Percentiles rank a stretch among this genome's conserved stretches.
These are phyloP conservation scores for Boletus reticulatus DNA, from an alignment of 768 basidiomycete genomes.

Conservation along the genomic window DNA sequence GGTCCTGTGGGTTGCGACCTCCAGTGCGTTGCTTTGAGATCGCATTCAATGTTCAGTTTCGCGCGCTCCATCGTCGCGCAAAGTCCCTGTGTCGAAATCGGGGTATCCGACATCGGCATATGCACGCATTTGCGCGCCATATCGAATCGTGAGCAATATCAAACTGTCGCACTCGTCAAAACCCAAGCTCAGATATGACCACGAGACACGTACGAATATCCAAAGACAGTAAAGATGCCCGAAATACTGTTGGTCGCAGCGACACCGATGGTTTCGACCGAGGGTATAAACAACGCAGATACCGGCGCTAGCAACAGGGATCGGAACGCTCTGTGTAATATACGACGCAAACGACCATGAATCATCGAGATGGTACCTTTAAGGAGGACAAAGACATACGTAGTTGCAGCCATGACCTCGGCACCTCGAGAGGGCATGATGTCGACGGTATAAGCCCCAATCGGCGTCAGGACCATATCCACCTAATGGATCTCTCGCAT, in stretches of 20 bases:
- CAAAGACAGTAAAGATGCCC: slow-evolving; percentile 46
- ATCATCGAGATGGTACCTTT: neutral
- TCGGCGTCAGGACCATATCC: slow-evolving; percentile 54
- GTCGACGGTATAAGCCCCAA: slow-evolving; percentile 58
- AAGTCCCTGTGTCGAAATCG: too few relatives aligned
- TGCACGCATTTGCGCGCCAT: neutral
- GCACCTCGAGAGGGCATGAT: slow-evolving; percentile 59
- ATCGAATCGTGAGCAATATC: slow-evolving; percentile 33
- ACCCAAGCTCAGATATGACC: neutral
- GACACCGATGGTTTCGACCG: slow-evolving; percentile 53
- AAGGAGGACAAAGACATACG: slow-evolving; percentile 37
- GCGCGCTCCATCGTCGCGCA: too few relatives aligned
- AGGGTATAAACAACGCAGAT: slow-evolving; percentile 31
- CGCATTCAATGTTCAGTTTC: too few relatives aligned
- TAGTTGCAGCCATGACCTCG: slow-evolving; percentile 56
- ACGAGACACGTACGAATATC: slow-evolving; percentile 46
- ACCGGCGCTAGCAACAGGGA: slow-evolving; percentile 18
- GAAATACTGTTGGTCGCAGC: slow-evolving; percentile 45
- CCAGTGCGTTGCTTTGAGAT: too few relatives aligned
- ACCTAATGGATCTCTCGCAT: slow-evolving; percentile 36
- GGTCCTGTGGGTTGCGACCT: too few relatives aligned
- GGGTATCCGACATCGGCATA: too few relatives aligned
- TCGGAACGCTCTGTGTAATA: slow-evolving; percentile 17
- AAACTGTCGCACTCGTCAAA: slow-evolving; percentile 36
- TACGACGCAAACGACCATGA: neutral